phyloP scores from a whole-genome alignment of 2,329 filamentous ascomycete genomes.

The Didymella sp. region DNA sequence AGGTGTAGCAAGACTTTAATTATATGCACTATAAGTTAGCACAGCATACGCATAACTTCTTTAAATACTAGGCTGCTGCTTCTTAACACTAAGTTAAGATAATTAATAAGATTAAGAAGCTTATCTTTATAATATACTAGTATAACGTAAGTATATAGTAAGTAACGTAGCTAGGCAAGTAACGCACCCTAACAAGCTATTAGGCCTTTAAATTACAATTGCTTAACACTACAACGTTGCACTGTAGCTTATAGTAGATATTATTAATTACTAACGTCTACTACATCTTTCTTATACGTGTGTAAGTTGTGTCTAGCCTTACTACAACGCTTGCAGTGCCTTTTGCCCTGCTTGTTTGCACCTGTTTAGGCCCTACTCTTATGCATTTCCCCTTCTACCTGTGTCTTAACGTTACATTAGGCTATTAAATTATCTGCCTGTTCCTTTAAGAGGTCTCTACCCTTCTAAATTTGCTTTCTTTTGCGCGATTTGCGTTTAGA shows the following conservation, averaged over 20 bases:
- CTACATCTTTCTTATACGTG: not conserved
- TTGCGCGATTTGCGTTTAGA: too few species aligned
- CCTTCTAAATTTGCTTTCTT: too few species aligned
- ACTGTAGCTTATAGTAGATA: not conserved
- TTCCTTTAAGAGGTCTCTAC: too few species aligned
- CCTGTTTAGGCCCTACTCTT: not conserved
- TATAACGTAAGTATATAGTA: not conserved
- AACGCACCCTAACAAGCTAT: not conserved
- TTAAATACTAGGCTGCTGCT: not conserved
- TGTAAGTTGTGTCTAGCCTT: not conserved
- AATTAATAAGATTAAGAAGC: not conserved
- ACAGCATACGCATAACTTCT: not conserved
- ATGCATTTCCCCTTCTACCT: not conserved
- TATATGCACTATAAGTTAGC: not conserved
- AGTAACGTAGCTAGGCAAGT: not conserved
- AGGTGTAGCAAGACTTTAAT: not conserved
- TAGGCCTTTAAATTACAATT: not conserved
- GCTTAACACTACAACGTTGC: not conserved
- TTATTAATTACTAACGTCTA: slow-evolving; percentile 1
- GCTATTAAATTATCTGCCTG: not conserved
- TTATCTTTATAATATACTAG: not conserved
- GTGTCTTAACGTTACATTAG: not conserved
- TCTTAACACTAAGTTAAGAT: not conserved
- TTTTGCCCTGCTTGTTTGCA: not conserved
- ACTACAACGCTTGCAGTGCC: not conserved